A percentile compares a stretch with the other conserved stretches of the same genome.
Conservation (phyloP, 2,329 filamentous ascomycete genomes). For the Fusarium mexicanum region DNA sequence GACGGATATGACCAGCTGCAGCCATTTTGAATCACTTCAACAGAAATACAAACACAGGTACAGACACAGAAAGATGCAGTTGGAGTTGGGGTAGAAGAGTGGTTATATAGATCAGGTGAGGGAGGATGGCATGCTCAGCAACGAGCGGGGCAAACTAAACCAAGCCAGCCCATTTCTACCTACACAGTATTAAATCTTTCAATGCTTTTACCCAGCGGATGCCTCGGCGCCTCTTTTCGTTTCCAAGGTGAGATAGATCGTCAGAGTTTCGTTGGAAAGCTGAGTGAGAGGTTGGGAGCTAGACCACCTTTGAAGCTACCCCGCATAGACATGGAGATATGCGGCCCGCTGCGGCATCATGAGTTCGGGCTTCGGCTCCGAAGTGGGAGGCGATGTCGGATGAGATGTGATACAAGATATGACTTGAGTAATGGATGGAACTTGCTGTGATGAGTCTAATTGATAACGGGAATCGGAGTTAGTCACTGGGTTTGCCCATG, state of each 20-base stretch:
- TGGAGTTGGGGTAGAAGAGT: not conserved
- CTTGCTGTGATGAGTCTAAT: not conserved
- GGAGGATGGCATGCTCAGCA: constrained; percentile 12
- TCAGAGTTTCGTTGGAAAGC: not conserved
- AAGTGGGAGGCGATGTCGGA: constrained; percentile 5
- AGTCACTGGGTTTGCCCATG: not conserved
- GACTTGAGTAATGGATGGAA: too few species aligned
- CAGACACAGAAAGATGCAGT: not conserved
- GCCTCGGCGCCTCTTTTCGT: constrained; percentile 9
- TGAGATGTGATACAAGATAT: not conserved
- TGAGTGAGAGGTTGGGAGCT: constrained; percentile 9
- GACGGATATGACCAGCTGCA: constrained; percentile 53
- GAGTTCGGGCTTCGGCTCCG: constrained; percentile 7
- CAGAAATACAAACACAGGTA: too few species aligned
- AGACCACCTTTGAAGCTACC: constrained; percentile 17
- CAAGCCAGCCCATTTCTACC: not conserved
- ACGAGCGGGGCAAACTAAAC: constrained; percentile 27
- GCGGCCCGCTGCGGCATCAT: constrained; percentile 11
- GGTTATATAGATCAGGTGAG: constrained; percentile 9
- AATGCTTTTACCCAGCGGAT: not conserved
- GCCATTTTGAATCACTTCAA: constrained; percentile 9
- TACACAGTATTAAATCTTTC: not conserved
- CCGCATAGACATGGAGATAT: constrained; percentile 4
- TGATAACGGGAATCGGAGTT: not conserved
- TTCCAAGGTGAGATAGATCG: not conserved